These are phyloP conservation scores for Delitschia confertaspora DNA, from an alignment of 495 filamentous ascomycete species.

Conservation along the genomic window DNA sequence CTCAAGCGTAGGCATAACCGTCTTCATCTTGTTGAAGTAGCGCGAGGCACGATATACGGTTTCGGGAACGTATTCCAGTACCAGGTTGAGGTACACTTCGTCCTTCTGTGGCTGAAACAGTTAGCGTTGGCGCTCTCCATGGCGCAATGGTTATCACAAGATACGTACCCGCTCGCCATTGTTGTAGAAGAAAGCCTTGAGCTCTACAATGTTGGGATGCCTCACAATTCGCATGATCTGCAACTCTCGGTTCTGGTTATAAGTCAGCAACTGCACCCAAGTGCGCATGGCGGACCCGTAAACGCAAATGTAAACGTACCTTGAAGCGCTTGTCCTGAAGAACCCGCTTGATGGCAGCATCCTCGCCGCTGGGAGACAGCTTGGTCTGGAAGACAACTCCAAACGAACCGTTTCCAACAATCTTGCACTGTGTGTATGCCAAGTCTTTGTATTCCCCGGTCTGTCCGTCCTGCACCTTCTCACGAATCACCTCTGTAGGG, in stretches of 20 bases:
- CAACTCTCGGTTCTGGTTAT: constrained; percentile 81
- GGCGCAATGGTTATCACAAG: constrained; percentile 16
- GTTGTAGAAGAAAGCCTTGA: constrained; percentile 99
- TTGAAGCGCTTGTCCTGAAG: constrained; percentile 99
- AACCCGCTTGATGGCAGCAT: constrained; percentile 97
- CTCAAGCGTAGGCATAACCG: constrained; percentile 96
- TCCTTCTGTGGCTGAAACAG: constrained; percentile 48
- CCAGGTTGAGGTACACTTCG: constrained; percentile 97
- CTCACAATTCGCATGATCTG: constrained; percentile 99
- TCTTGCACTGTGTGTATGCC: constrained; percentile 98
- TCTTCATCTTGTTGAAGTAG: constrained; percentile 99
- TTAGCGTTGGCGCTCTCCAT: constrained; percentile 16
- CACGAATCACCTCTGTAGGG: constrained; percentile 80
- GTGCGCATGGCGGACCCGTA: constrained; percentile 2
- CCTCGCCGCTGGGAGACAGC: constrained; percentile 90
- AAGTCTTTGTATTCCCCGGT: constrained; percentile 94
- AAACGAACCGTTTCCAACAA: constrained; percentile 98
- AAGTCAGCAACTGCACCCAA: constrained; percentile 32
- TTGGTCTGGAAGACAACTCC: constrained; percentile 99
- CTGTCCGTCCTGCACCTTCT: constrained; percentile 97
- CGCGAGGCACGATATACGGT: constrained; percentile 97
- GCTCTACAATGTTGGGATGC: constrained; percentile 96
- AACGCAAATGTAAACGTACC: constrained; percentile 42
- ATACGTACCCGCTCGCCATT: constrained; percentile 82
- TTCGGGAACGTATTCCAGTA: constrained; percentile 96